Conservation (phyloP, 2,329 filamentous ascomycete species). For the Rutstroemia sydowiana region DNA sequence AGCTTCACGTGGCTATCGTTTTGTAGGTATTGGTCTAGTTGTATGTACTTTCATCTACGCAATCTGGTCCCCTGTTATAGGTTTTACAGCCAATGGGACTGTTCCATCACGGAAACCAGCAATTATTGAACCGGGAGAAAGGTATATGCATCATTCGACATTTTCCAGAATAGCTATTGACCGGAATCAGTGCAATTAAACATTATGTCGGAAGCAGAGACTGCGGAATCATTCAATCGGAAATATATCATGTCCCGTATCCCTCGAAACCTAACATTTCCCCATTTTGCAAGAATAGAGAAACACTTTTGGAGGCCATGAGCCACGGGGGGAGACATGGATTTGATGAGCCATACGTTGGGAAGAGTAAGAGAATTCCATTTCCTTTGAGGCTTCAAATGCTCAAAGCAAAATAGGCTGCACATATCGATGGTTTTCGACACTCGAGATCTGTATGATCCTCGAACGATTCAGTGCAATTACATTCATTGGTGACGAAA, state of each 20-base stretch:
- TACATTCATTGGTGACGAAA: conserved; percentile 36
- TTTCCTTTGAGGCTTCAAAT: not conserved
- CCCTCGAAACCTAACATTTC: conserved; percentile 9
- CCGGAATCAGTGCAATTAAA: conserved; percentile 13
- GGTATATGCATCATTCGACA: conserved; percentile 7
- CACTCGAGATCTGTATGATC: conserved; percentile 37
- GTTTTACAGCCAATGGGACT: not conserved
- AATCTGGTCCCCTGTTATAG: conserved; percentile 2
- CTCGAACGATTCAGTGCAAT: conserved; percentile 36
- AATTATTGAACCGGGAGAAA: conserved; percentile 13
- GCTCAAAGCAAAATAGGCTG: conserved; percentile 26
- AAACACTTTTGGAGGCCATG: conserved; percentile 33
- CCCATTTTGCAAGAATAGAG: conserved; percentile 24
- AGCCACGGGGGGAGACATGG: conserved; percentile 36
- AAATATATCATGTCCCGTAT: conserved; percentile 19
- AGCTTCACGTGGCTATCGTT: conserved; percentile 1
- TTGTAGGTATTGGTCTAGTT: not conserved
- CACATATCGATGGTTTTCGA: conserved; percentile 37
- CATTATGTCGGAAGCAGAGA: conserved; percentile 21
- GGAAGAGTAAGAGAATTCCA: conserved; percentile 11
- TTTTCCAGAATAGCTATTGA: not conserved
- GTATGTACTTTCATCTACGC: conserved; percentile 1
- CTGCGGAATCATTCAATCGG: conserved; percentile 17
- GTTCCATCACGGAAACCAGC: not conserved
- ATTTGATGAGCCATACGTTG: conserved; percentile 34